These are phyloP conservation scores for Syzygium grande DNA, from an alignment of 345 rosid species.

Conservation along the genomic window DNA sequence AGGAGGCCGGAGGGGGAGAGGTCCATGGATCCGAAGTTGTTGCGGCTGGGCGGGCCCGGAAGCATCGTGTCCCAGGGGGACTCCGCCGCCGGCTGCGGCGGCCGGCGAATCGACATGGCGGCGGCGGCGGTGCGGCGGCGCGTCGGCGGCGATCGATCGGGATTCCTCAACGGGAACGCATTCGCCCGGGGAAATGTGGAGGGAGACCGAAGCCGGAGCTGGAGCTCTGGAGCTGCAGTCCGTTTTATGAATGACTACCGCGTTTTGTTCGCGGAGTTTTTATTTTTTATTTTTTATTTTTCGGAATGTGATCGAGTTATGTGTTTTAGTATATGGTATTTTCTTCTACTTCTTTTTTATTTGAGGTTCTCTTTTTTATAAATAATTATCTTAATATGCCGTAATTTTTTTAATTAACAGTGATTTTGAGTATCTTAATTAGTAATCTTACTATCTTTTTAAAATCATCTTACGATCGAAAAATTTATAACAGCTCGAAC, in stretches of 20 bases:
- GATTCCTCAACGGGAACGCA: background rate
- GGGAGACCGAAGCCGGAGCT: background rate
- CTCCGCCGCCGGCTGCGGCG: conserved; percentile 18
- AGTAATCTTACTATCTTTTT: background rate
- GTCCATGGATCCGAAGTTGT: conserved; percentile 86
- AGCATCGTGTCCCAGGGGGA: conserved; percentile 62
- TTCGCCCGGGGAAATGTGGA: background rate
- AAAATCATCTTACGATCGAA: rapidly evolving
- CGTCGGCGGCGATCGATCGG: background rate
- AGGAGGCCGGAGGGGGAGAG: conserved; percentile 68
- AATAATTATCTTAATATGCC: background rate
- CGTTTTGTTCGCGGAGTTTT: background rate
- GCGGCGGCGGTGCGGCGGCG: background rate
- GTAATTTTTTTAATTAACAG: background rate
- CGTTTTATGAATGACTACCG: background rate
- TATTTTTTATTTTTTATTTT: background rate
- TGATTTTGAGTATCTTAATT: background rate
- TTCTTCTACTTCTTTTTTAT: background rate
- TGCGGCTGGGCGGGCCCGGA: conserved; percentile 91
- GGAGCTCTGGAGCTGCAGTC: background rate
- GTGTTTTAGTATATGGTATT: background rate
- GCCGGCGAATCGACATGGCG: conserved; percentile 29
- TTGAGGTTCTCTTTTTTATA: background rate
- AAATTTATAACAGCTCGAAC: rapidly evolving
- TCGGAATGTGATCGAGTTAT: background rate